A percentile compares a stretch with the other conserved stretches of the same genome.
phyloP scores from a whole-genome alignment of 148 eudicot genomes.

The Persicaria maculosa region DNA sequence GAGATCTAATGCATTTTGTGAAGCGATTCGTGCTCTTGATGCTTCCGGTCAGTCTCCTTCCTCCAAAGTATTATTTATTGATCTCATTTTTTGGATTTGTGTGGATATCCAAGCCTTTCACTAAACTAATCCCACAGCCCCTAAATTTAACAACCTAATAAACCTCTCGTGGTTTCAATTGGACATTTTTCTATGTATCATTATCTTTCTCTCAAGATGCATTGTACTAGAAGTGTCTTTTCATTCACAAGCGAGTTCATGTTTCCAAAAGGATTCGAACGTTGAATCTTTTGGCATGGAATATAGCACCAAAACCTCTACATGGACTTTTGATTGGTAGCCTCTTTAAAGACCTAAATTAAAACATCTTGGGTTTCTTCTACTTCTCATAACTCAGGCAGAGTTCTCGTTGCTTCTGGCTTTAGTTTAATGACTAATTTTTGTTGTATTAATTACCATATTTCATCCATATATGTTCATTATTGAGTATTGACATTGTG shows the following conservation, averaged over 20 bases:
- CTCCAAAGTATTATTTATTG: neutral
- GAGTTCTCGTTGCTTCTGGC: neutral
- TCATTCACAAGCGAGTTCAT: neutral
- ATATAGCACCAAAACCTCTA: no score
- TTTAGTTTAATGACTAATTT: neutral
- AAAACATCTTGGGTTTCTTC: neutral
- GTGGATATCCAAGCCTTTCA: no score
- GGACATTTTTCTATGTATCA: no score
- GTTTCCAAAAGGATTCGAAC: no score
- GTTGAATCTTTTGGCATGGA: no score
- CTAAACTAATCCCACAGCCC: no score
- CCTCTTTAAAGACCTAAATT: no score
- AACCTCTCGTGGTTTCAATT: no score
- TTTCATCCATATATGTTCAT: neutral
- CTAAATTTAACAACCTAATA: no score
- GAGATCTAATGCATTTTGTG: slow-evolving; percentile 90
- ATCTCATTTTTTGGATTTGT: neutral
- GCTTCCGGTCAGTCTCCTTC: slow-evolving; percentile 69
- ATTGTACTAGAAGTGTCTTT: neutral
- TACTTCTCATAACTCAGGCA: neutral
- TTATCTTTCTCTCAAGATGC: neutral
- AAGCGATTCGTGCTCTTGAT: slow-evolving; percentile 95
- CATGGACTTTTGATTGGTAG: no score
- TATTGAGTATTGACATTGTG: neutral
- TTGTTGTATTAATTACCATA: neutral